Conservation (phyloP, 495 filamentous ascomycete genomes). For the Tuber magnatum region DNA sequence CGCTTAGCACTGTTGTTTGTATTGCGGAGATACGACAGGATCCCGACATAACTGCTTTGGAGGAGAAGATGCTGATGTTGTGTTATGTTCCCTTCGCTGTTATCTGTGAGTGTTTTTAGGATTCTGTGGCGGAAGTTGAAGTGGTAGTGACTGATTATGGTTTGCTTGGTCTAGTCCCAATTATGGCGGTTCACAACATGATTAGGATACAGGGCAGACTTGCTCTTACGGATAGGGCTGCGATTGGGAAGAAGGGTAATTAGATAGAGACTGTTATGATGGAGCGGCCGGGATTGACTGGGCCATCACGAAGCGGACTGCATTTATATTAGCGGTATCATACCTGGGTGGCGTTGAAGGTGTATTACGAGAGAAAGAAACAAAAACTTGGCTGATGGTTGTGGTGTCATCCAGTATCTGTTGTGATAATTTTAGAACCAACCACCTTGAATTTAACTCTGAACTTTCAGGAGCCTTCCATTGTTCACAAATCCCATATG, state of each 20-base stretch:
- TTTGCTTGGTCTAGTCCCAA: not conserved
- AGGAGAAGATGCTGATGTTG: slow-evolving; percentile 20
- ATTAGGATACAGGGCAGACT: slow-evolving; percentile 1
- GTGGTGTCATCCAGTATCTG: not conserved
- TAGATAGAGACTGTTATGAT: not conserved
- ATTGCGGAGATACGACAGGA: slow-evolving; percentile 21
- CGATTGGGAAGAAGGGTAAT: not conserved
- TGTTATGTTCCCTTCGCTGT: slow-evolving; percentile 30
- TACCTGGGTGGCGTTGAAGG: not conserved
- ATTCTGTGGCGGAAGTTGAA: not conserved
- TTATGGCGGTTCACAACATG: not conserved
- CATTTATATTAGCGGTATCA: not conserved
- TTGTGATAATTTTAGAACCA: not conserved
- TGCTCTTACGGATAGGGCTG: not conserved
- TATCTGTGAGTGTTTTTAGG: slow-evolving; percentile 22
- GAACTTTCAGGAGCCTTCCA: not conserved
- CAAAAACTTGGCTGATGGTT: not conserved
- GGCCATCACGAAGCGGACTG: not conserved
- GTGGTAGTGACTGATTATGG: not conserved
- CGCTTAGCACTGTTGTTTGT: slow-evolving; percentile 1
- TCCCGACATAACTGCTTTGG: slow-evolving; percentile 21
- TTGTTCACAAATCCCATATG: not conserved
- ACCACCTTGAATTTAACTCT: not conserved
- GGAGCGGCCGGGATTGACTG: not conserved
- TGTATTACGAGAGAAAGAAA: not conserved